phyloP scores from a whole-genome alignment of 2,329 filamentous ascomycete genomes.

The Diplodia scrobiculata region DNA sequence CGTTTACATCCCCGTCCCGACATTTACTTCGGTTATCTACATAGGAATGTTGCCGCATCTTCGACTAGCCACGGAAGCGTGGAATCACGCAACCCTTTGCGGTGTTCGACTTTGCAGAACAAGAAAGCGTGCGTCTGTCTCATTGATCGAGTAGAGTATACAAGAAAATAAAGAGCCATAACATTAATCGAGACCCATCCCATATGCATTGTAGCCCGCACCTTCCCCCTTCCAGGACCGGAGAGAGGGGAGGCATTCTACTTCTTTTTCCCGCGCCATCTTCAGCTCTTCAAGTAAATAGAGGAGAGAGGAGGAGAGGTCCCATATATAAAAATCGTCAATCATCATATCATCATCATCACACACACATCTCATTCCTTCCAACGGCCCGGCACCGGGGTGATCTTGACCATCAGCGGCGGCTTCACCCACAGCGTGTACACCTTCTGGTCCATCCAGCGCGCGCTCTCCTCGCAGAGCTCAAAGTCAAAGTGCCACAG shows the following conservation, averaged over 20 bases:
- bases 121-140: too few relatives aligned
- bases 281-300: neutral
- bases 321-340: neutral
- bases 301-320: neutral
- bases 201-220: too few relatives aligned
- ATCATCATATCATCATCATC: neutral
- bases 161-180: neutral
- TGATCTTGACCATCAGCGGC: conserved; percentile 40
- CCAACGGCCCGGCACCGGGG: conserved; percentile 6
- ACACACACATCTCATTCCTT: neutral
- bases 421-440: conserved; percentile 46
- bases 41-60: too few relatives aligned
- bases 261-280: neutral
- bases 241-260: neutral
- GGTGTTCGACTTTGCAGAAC: too few relatives aligned
- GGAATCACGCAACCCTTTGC: too few relatives aligned
- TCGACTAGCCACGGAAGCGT: too few relatives aligned
- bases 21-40: too few relatives aligned
- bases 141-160: neutral
- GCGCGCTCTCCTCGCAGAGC: conserved; percentile 39
- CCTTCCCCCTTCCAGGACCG: neutral
- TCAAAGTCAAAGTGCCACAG: conserved; percentile 45
- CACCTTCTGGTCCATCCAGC: conserved; percentile 40
- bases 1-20: too few relatives aligned
- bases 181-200: too few relatives aligned